Percentiles rank a stretch among this genome's conserved stretches.
These are phyloP conservation scores for Lactuca saligna DNA, from an alignment of 129 eudicot species.

Conservation along the genomic window DNA sequence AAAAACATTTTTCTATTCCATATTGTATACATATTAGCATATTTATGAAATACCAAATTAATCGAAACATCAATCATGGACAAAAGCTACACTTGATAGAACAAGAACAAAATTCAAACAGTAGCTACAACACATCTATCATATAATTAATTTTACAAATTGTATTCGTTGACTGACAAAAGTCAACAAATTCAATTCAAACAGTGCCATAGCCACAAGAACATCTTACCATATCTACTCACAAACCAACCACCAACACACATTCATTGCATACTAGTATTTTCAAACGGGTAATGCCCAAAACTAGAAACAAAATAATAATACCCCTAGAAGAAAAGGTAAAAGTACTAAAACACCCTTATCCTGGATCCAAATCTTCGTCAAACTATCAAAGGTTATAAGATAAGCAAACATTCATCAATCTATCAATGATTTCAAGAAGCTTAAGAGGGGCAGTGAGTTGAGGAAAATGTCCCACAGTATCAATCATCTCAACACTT, in stretches of 20 bases:
- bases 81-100: background rate
- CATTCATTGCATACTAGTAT: slow-evolving; percentile 24
- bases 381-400: slow-evolving; percentile 41
- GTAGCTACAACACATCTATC: slow-evolving; percentile 11
- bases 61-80: background rate
- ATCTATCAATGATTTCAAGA: slow-evolving; percentile 54
- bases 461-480: slow-evolving; percentile 91
- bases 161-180: slow-evolving; percentile 23
- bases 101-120: slow-evolving; percentile 16
- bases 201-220: slow-evolving; percentile 24
- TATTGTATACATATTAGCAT: background rate
- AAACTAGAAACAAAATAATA: slow-evolving; percentile 8
- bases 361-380: background rate
- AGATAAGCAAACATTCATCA: slow-evolving; percentile 36
- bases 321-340: background rate
- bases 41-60: background rate
- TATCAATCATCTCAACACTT: slow-evolving; percentile 54
- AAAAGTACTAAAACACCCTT: slow-evolving; percentile 22
- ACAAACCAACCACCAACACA: slow-evolving; percentile 28
- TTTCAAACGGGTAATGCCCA: slow-evolving; percentile 16
- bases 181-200: slow-evolving; percentile 14
- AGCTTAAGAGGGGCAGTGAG: slow-evolving; percentile 63
- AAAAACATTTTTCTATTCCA: no score
- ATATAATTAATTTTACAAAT: slow-evolving; percentile 15
- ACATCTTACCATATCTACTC: slow-evolving; percentile 26